phyloP scores from a whole-genome alignment of 768 basidiomycete genomes.

The Tulasnella sp. region DNA sequence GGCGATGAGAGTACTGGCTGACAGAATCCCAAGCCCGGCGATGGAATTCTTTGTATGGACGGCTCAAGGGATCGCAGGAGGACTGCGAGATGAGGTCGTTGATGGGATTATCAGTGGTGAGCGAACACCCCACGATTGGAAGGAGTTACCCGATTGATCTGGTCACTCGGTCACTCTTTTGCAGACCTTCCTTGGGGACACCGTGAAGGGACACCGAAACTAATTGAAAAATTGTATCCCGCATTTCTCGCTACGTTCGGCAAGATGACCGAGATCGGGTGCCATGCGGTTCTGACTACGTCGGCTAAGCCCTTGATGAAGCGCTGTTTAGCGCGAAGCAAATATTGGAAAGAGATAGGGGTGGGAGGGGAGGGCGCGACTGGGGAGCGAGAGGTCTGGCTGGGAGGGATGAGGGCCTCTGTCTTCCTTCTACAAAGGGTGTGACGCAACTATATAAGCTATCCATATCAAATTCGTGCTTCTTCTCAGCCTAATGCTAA shows the following conservation, averaged over 20 bases:
- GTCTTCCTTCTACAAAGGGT: slow-evolving; percentile 12
- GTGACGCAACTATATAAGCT: too few relatives aligned
- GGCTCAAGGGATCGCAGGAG: not conserved
- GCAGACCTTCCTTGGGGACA: slow-evolving; percentile 12
- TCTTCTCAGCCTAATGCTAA: too few relatives aligned
- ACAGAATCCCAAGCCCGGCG: not conserved
- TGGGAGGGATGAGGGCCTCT: slow-evolving; percentile 10
- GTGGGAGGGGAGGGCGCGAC: slow-evolving; percentile 1
- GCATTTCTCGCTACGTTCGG: slow-evolving; percentile 6
- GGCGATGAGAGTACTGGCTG: not conserved
- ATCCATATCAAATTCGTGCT: too few relatives aligned
- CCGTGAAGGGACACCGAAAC: slow-evolving; percentile 4
- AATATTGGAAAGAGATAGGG: not conserved
- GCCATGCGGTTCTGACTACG: slow-evolving; percentile 7
- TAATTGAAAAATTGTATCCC: slow-evolving; percentile 10
- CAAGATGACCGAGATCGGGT: not conserved
- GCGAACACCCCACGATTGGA: not conserved
- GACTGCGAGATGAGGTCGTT: not conserved
- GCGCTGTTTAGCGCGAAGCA: not conserved
- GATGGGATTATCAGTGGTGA: slow-evolving; percentile 7
- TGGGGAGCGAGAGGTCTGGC: slow-evolving; percentile 5
- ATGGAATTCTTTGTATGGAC: not conserved
- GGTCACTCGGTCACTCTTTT: not conserved
- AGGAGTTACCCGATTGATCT: not conserved
- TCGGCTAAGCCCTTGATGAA: slow-evolving; percentile 8